Conservation (phyloP, 2,329 filamentous ascomycete genomes). For the Claviceps pusilla region DNA sequence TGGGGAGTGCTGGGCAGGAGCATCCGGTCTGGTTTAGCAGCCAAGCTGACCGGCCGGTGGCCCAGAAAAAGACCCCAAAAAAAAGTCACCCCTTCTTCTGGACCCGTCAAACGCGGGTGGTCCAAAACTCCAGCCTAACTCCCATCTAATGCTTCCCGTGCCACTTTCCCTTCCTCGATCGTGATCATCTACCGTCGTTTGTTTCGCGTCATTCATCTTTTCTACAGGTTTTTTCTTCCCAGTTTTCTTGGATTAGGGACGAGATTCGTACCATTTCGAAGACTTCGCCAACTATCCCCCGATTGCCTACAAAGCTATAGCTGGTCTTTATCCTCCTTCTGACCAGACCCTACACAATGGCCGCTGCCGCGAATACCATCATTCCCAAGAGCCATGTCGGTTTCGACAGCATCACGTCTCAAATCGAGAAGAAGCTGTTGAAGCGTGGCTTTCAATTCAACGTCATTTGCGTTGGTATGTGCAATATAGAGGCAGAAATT, state of each 20-base stretch:
- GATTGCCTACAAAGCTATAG: not conserved
- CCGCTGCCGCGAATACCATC: conserved; percentile 49
- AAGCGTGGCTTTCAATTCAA: conserved; percentile 99
- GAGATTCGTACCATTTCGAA: conserved; percentile 8
- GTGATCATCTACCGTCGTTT: conserved; percentile 4
- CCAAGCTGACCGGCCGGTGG: conserved; percentile 10
- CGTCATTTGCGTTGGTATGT: conserved; percentile 95
- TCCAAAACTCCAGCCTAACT: conserved; percentile 4
- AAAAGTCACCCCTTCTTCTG: conserved; percentile 24
- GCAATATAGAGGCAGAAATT: conserved; percentile 4
- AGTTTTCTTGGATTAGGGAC: conserved; percentile 23
- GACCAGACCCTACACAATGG: conserved; percentile 45
- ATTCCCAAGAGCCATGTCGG: conserved; percentile 97
- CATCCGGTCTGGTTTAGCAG: not conserved
- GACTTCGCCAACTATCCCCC: conserved; percentile 12
- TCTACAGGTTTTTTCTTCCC: not conserved
- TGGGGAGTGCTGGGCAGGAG: conserved; percentile 23
- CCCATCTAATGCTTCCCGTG: conserved; percentile 1
- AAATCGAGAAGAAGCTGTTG: conserved; percentile 98
- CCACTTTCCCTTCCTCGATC: conserved; percentile 1
- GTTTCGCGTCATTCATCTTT: conserved; percentile 12
- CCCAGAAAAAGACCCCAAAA: conserved; percentile 7
- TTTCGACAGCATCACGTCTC: conserved; percentile 98
- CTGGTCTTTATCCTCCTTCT: conserved; percentile 3
- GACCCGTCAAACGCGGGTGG: conserved; percentile 1